Evolutionary conservation across 2,329 filamentous ascomycete species (phyloP).

Genomic region (Monosporascus sp.): DNA sequence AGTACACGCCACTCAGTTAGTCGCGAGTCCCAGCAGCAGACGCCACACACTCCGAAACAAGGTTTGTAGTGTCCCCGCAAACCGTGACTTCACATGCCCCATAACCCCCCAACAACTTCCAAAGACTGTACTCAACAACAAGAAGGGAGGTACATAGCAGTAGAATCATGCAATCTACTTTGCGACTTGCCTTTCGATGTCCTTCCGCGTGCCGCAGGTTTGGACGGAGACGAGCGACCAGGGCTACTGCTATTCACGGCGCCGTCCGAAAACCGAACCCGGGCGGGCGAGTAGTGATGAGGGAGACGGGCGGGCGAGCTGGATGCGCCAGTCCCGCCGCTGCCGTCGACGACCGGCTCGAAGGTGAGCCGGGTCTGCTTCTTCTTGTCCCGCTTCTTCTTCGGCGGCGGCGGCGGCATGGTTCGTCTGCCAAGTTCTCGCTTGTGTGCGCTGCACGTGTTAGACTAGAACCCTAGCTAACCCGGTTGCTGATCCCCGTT

Average conservation of each 20-base stretch:
- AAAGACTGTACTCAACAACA: background rate
- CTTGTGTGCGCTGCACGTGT: background rate
- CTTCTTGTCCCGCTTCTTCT: conserved; percentile 13
- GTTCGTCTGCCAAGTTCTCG: background rate
- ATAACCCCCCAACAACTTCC: background rate
- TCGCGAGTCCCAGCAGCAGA: no score
- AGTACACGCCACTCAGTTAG: no score
- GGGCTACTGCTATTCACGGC: conserved; percentile 8
- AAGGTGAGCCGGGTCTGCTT: conserved; percentile 27
- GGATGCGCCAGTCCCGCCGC: background rate
- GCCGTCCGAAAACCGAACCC: conserved; percentile 20
- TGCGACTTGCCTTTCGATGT: conserved; percentile 6
- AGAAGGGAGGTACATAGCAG: conserved; percentile 9
- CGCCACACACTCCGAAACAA: background rate
- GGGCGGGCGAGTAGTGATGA: conserved; percentile 19
- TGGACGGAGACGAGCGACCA: conserved; percentile 4
- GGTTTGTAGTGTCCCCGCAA: background rate
- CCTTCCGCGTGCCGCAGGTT: conserved; percentile 1
- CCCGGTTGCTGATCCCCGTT: no score
- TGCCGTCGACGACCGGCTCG: conserved; percentile 16
- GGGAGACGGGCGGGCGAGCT: conserved; percentile 13
- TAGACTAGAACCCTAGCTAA: background rate
- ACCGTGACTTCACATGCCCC: no score
- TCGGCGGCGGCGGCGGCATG: conserved; percentile 18
- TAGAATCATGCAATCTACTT: conserved; percentile 8